phyloP scores from a whole-genome alignment of 2,329 filamentous ascomycete genomes.

The Aspergillus tubingensis region DNA sequence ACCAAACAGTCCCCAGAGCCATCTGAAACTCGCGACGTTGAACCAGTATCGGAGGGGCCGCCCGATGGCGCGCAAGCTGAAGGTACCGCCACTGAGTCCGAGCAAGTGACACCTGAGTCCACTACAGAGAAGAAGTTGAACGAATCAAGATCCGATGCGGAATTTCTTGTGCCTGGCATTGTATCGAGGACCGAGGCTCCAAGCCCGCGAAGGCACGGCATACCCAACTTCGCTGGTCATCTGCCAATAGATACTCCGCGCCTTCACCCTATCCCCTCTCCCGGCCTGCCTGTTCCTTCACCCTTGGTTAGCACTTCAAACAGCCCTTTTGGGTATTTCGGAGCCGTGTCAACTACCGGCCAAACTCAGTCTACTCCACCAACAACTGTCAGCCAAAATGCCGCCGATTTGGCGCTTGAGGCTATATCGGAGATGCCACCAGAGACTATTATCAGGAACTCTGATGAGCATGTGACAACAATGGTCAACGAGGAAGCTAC shows the following conservation, averaged over 20 bases:
- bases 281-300: constrained; percentile 43
- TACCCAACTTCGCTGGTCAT: constrained; percentile 10
- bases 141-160: background rate
- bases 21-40: constrained; percentile 1
- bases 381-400: background rate
- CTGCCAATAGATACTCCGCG: constrained; percentile 40
- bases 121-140: background rate
- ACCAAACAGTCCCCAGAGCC: constrained; percentile 14
- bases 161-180: constrained; percentile 10
- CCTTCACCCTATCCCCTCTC: constrained; percentile 42
- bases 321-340: constrained; percentile 35
- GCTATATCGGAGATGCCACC: background rate
- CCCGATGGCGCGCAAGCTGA: constrained; percentile 1
- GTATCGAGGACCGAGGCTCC: background rate
- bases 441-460: background rate
- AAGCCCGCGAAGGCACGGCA: constrained; percentile 4
- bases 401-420: constrained; percentile 1
- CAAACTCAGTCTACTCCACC: constrained; percentile 15
- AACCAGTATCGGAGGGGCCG: background rate
- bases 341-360: constrained; percentile 16
- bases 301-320: constrained; percentile 35
- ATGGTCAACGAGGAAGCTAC: background rate
- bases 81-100: background rate
- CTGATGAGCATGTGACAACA: background rate
- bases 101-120: background rate